Conservation (phyloP, 129 eudicot genomes). For the Tagetes erecta region DNA sequence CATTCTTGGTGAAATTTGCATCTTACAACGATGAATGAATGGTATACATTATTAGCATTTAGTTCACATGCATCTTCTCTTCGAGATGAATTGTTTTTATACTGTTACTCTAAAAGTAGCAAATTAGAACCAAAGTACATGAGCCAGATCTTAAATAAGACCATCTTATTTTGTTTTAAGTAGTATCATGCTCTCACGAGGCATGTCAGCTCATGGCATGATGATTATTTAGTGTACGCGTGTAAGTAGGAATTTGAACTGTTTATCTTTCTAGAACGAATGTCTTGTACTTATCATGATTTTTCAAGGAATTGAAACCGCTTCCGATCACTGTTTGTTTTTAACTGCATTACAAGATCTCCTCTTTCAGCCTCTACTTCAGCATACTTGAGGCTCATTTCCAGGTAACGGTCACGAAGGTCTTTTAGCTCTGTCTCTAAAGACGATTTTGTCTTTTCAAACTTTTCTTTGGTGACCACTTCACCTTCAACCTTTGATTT, state of each 20-base stretch:
- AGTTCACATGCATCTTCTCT: slow-evolving; percentile 14
- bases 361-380: slow-evolving; percentile 91
- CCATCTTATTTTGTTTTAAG: slow-evolving; percentile 13
- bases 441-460: slow-evolving; percentile 61
- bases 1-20: slow-evolving; percentile 3
- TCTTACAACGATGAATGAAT: neutral
- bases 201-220: neutral
- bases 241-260: slow-evolving; percentile 19
- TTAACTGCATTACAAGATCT: slow-evolving; percentile 94
- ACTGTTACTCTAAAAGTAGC: slow-evolving; percentile 11
- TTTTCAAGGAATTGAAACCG: slow-evolving; percentile 43
- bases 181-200: slow-evolving; percentile 5
- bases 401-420: slow-evolving; percentile 77
- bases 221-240: slow-evolving; percentile 22
- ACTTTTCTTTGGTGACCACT: slow-evolving; percentile 46
- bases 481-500: slow-evolving; percentile 42
- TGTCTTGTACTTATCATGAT: slow-evolving; percentile 15
- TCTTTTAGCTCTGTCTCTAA: slow-evolving; percentile 75
- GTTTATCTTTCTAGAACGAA: slow-evolving; percentile 19
- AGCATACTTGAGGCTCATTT: slow-evolving; percentile 94
- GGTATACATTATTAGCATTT: slow-evolving; percentile 13
- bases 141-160: neutral
- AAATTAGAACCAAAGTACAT: slow-evolving; percentile 19
- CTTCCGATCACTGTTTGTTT: slow-evolving; percentile 54
- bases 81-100: slow-evolving; percentile 6